phyloP scores from a whole-genome alignment of 1,284 basidiomycete species.

The Lignosus rhinocerotis region DNA sequence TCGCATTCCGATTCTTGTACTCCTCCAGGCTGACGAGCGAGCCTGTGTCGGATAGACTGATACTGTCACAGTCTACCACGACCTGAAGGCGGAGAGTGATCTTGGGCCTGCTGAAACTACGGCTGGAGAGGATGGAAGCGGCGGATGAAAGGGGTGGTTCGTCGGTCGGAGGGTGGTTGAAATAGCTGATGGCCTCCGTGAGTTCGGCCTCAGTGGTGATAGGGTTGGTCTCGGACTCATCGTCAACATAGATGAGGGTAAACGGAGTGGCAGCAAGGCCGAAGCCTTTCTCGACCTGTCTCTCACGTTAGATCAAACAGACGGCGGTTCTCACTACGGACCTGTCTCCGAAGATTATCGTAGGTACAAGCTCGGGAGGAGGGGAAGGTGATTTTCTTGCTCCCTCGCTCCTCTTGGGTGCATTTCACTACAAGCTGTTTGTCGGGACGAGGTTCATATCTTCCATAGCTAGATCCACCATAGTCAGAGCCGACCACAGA shows the following conservation, averaged over 20 bases:
- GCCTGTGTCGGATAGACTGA: constrained; percentile 85
- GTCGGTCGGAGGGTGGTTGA: constrained; percentile 63
- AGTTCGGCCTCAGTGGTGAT: constrained; percentile 76
- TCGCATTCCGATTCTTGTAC: constrained; percentile 59
- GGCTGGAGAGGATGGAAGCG: constrained; percentile 70
- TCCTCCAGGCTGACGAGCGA: constrained; percentile 79
- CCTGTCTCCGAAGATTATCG: constrained; percentile 68
- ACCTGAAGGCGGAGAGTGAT: constrained; percentile 79
- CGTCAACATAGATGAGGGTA: constrained; percentile 78
- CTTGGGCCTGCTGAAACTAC: constrained; percentile 65
- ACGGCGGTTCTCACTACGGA: constrained; percentile 47
- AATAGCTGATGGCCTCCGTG: constrained; percentile 84
- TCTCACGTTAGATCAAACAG: constrained; percentile 54
- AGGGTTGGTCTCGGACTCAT: constrained; percentile 75
- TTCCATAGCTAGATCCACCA: constrained; percentile 29
- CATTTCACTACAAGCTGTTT: constrained; percentile 77
- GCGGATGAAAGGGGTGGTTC: constrained; percentile 69
- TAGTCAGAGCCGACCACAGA: constrained; percentile 31
- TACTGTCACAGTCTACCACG: constrained; percentile 84
- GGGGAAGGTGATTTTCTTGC: constrained; percentile 74
- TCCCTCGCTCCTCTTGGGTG: constrained; percentile 64
- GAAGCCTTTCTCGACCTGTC: constrained; percentile 19
- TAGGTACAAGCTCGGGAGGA: constrained; percentile 78
- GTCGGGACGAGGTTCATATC: constrained; percentile 46
- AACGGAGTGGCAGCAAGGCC: constrained; percentile 12